These are phyloP conservation scores for Pyracantha coccinea DNA, from an alignment of 331 rosid genomes.

Conservation along the genomic window DNA sequence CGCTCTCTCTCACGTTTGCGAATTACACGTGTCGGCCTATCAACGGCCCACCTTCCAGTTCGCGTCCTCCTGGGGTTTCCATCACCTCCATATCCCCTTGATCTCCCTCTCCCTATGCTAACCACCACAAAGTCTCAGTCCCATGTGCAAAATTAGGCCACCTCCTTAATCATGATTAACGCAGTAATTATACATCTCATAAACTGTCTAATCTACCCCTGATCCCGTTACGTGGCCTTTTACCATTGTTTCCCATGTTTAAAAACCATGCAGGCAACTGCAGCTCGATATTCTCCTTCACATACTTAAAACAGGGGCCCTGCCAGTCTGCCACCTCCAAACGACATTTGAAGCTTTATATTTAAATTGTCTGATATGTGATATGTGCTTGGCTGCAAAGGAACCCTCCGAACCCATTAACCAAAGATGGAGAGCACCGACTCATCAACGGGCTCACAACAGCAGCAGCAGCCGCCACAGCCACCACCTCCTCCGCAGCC, in stretches of 20 bases:
- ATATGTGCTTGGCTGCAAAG: conserved; percentile 1
- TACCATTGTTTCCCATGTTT: rapidly evolving
- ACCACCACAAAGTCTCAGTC: not conserved
- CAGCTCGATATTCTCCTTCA: not conserved
- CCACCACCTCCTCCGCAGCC: conserved; percentile 37
- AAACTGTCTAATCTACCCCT: conserved; percentile 17
- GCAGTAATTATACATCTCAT: not conserved
- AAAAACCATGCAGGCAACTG: not conserved
- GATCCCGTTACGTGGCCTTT: not conserved
- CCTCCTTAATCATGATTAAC: not conserved
- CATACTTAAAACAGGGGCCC: conserved; percentile 1
- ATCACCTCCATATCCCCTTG: conserved; percentile 6
- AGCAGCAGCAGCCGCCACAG: not conserved
- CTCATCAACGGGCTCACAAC: conserved; percentile 40
- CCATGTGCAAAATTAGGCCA: not conserved
- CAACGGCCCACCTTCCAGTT: conserved; percentile 38
- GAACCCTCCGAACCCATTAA: not conserved
- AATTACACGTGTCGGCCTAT: conserved; percentile 31
- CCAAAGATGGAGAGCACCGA: conserved; percentile 68
- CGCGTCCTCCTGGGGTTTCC: conserved; percentile 37
- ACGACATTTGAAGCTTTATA: not conserved
- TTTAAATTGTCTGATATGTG: not conserved
- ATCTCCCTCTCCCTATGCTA: not conserved
- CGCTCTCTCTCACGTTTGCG: not conserved
- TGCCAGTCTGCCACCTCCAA: not conserved